Percentiles rank a stretch among this genome's conserved stretches.
These are phyloP conservation scores for Magnolia kwangsiensis DNA, from an alignment of 164 flowering plant species.

Conservation along the genomic window DNA sequence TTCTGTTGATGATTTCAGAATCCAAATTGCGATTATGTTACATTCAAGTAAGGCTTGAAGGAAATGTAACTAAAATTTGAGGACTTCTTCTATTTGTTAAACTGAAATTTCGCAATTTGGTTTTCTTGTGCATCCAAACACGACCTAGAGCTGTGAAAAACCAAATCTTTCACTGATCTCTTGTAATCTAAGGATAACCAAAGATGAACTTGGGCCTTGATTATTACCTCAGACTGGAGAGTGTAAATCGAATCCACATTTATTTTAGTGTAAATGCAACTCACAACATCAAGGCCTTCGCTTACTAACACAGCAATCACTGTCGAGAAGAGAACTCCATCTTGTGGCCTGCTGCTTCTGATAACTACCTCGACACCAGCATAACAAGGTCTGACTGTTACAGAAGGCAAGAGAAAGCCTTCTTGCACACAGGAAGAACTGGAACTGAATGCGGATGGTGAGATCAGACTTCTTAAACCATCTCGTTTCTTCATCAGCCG, in stretches of 20 bases:
- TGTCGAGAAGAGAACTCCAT: conserved; percentile 24
- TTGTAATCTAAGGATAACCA: background rate
- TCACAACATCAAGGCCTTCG: conserved; percentile 12
- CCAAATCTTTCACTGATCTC: background rate
- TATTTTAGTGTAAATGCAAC: background rate
- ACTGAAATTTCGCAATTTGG: too few species aligned
- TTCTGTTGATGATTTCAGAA: too few species aligned
- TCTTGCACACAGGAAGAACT: conserved; percentile 1
- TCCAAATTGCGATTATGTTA: too few species aligned
- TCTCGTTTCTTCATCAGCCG: conserved; percentile 35
- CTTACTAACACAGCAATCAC: conserved; percentile 22
- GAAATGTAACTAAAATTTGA: too few species aligned
- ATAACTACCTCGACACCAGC: conserved; percentile 36
- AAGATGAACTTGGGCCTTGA: background rate
- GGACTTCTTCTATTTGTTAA: too few species aligned
- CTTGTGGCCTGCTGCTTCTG: conserved; percentile 7
- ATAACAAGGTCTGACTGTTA: conserved; percentile 21
- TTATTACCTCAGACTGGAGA: background rate
- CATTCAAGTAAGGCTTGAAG: too few species aligned
- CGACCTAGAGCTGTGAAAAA: background rate
- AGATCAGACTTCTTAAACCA: conserved; percentile 13
- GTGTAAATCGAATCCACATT: background rate
- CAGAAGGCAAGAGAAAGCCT: conserved; percentile 6
- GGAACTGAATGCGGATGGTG: background rate
- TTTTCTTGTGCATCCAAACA: too few species aligned